Evolutionary conservation across 805 yeast species (phyloP).

Genomic region (Wickerhamiella bombiphila): DNA sequence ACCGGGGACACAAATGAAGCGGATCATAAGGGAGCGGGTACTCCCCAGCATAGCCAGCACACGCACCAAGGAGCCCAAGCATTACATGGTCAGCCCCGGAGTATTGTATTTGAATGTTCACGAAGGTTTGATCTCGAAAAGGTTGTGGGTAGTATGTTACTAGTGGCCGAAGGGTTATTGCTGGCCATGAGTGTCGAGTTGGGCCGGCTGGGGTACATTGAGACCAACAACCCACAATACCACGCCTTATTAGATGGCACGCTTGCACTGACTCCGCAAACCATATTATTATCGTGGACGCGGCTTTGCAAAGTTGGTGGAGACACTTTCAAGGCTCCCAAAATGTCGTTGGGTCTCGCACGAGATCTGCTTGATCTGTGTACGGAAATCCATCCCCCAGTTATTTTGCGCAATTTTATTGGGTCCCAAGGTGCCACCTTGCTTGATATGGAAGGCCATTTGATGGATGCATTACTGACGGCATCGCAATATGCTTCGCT

Average conservation of each 20-base stretch:
- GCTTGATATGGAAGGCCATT: background rate
- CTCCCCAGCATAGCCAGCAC: no score
- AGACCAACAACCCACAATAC: background rate
- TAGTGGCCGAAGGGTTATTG: conserved; percentile 2
- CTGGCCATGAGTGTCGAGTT: conserved; percentile 2
- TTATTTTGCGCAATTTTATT: background rate
- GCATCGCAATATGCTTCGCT: background rate
- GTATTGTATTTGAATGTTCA: background rate
- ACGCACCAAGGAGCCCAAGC: no score
- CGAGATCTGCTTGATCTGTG: background rate
- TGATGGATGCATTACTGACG: background rate
- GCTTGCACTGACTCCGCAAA: background rate
- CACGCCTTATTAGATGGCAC: background rate
- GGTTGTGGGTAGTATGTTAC: conserved; percentile 1
- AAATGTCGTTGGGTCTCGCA: background rate
- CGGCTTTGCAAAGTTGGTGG: background rate
- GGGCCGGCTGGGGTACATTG: background rate
- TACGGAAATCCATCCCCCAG: background rate
- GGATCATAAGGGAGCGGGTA: background rate
- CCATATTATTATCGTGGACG: background rate
- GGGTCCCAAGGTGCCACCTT: background rate
- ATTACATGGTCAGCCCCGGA: no score
- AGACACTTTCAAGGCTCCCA: background rate
- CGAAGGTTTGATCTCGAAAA: background rate
- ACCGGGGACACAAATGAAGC: no score